Percentiles rank a stretch among this genome's conserved stretches.
Conservation (phyloP, 2,329 filamentous ascomycete genomes). For the Lomentospora prolificans region DNA sequence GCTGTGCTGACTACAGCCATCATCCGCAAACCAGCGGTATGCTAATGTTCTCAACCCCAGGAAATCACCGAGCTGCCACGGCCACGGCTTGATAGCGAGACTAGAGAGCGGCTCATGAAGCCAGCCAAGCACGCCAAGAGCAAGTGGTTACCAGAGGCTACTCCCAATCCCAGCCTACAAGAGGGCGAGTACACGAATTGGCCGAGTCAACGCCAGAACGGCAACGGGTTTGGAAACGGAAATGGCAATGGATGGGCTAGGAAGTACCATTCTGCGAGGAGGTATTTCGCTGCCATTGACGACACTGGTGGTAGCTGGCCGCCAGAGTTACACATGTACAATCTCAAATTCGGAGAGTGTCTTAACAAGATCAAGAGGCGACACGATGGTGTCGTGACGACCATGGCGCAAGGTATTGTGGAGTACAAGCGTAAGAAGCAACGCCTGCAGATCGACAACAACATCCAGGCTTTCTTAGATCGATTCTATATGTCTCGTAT, state of each 20-base stretch:
- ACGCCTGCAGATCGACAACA: slow-evolving; percentile 95
- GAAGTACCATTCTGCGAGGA: slow-evolving; percentile 45
- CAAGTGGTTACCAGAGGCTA: slow-evolving; percentile 69
- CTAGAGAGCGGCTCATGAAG: slow-evolving; percentile 67
- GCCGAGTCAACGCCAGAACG: slow-evolving; percentile 28
- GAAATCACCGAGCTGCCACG: slow-evolving; percentile 84
- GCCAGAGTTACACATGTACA: slow-evolving; percentile 88
- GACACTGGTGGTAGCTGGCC: slow-evolving; percentile 89
- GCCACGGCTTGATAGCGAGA: slow-evolving; percentile 61
- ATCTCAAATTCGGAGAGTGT: slow-evolving; percentile 78
- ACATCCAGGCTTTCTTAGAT: slow-evolving; percentile 94
- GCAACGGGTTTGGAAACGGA: slow-evolving; percentile 37
- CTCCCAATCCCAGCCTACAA: slow-evolving; percentile 79
- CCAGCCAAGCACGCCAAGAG: slow-evolving; percentile 50
- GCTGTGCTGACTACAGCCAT: no score
- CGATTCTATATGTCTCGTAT: slow-evolving; percentile 99
- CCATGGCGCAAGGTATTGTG: slow-evolving; percentile 92
- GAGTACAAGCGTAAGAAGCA: slow-evolving; percentile 96
- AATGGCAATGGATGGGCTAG: slow-evolving; percentile 34
- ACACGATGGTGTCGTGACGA: slow-evolving; percentile 95
- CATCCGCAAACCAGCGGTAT: no score
- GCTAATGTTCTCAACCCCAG: no score
- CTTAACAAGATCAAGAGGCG: slow-evolving; percentile 90
- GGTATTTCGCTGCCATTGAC: slow-evolving; percentile 89
- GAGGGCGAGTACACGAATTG: slow-evolving; percentile 69